Evolutionary conservation across 768 basidiomycete genomes (phyloP).

Genomic region (Rhizopogon salebrosus): DNA sequence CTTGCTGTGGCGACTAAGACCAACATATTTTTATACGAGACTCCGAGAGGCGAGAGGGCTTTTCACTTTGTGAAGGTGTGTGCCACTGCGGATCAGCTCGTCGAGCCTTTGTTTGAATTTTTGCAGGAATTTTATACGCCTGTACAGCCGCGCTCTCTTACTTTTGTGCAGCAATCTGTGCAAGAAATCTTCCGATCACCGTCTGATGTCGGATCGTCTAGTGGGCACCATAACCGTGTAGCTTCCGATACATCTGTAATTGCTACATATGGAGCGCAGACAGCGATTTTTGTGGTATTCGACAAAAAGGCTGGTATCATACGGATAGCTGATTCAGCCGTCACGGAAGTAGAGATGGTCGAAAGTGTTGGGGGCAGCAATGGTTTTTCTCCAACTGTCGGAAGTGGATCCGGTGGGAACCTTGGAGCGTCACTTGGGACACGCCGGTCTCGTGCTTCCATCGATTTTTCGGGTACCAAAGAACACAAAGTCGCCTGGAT

Average conservation of each 20-base stretch:
- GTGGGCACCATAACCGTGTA: conserved; percentile 35
- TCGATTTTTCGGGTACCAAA: conserved; percentile 38
- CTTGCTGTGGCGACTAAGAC: conserved; percentile 75
- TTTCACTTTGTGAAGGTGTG: conserved; percentile 78
- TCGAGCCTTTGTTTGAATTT: background rate
- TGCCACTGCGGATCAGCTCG: background rate
- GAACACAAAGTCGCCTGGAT: conserved; percentile 26
- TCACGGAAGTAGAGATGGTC: conserved; percentile 69
- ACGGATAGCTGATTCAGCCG: conserved; percentile 73
- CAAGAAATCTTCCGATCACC: conserved; percentile 44
- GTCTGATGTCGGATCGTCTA: conserved; percentile 31
- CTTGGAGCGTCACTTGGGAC: conserved; percentile 18
- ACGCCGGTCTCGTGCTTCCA: conserved; percentile 37
- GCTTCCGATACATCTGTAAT: conserved; percentile 30
- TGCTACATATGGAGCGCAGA: conserved; percentile 59
- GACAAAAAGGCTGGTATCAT: conserved; percentile 88
- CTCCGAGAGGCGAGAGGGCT: conserved; percentile 76
- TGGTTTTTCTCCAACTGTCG: conserved; percentile 5
- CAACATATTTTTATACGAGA: conserved; percentile 73
- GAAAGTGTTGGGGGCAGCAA: conserved; percentile 20
- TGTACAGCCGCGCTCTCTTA: conserved; percentile 54
- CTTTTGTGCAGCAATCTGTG: conserved; percentile 67
- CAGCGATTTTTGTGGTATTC: conserved; percentile 77
- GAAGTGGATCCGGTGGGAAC: conserved; percentile 17
- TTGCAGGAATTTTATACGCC: conserved; percentile 82